These are phyloP conservation scores for Ceratocystiopsis minuta DNA, from an alignment of 2,329 filamentous ascomycete genomes.

Conservation along the genomic window DNA sequence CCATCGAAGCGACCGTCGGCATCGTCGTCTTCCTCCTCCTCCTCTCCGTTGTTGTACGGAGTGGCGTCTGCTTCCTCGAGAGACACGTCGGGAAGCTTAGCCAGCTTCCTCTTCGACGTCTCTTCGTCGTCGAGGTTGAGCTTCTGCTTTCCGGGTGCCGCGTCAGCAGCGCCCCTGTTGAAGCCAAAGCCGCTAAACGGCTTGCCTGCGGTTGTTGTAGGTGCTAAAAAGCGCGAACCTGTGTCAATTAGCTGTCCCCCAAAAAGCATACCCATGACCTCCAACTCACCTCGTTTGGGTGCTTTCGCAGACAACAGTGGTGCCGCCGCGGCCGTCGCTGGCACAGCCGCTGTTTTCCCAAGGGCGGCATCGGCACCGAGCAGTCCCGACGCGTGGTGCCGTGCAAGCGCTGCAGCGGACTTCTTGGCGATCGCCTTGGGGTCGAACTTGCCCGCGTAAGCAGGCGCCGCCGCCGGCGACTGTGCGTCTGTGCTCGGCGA, in stretches of 20 bases:
- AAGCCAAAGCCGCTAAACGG: constrained; percentile 70
- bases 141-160: constrained; percentile 47
- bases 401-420: constrained; percentile 34
- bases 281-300: no score
- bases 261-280: no score
- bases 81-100: constrained; percentile 67
- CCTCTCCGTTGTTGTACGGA: constrained; percentile 40
- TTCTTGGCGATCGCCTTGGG: constrained; percentile 76
- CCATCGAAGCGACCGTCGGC: constrained; percentile 60
- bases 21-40: constrained; percentile 49
- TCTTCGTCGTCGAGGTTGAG: constrained; percentile 82
- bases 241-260: no score
- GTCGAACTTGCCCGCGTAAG: constrained; percentile 65
- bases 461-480: constrained; percentile 28
- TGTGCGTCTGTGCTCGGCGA: no score
- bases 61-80: constrained; percentile 44
- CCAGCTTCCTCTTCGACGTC: constrained; percentile 69
- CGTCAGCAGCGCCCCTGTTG: constrained; percentile 42
- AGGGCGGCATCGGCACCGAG: constrained; percentile 21
- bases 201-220: constrained; percentile 26
- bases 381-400: constrained; percentile 34
- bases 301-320: no score
- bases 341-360: constrained; percentile 6
- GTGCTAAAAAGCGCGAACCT: not conserved
- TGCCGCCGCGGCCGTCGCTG: no score